Percentiles rank a stretch among this genome's conserved stretches.
Evolutionary conservation across 139 green algal species (phyloP).

Genomic region (Chlamydomonas incerta): DNA sequence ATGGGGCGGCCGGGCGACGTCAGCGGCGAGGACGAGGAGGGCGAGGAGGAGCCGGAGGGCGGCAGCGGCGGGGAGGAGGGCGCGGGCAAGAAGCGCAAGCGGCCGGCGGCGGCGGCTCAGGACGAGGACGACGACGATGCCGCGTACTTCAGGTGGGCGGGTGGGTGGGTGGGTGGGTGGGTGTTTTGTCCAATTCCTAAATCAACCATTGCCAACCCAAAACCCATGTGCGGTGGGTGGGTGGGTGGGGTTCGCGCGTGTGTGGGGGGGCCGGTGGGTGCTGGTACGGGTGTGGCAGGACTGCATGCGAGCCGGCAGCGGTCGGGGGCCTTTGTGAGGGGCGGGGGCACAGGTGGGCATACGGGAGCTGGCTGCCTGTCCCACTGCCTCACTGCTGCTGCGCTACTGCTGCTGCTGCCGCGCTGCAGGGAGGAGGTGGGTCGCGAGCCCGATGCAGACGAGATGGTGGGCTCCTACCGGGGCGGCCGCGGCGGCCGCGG

Average conservation of each 20-base stretch:
- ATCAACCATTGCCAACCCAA: no score
- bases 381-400: neutral
- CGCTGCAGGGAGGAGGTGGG: conserved; percentile 65
- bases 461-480: conserved; percentile 55
- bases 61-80: conserved; percentile 11
- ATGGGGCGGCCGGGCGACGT: conserved; percentile 15
- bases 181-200: neutral
- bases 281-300: no score
- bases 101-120: neutral
- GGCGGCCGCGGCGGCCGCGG: neutral
- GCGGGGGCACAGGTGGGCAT: no score
- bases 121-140: conserved; percentile 76
- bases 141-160: conserved; percentile 68
- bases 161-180: neutral
- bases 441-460: conserved; percentile 60
- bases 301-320: no score
- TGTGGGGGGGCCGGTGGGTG: no score
- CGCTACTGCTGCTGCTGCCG: no score
- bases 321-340: no score
- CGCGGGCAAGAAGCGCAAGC: neutral
- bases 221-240: no score
- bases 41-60: conserved; percentile 35
- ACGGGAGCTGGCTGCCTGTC: no score
- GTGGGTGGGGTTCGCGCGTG: no score
- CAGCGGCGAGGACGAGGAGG: conserved; percentile 33